A percentile compares a stretch with the other conserved stretches of the same genome.
These are phyloP conservation scores for Saccharomycopsis sp. DNA, from an alignment of 805 yeast species.

Conservation along the genomic window DNA sequence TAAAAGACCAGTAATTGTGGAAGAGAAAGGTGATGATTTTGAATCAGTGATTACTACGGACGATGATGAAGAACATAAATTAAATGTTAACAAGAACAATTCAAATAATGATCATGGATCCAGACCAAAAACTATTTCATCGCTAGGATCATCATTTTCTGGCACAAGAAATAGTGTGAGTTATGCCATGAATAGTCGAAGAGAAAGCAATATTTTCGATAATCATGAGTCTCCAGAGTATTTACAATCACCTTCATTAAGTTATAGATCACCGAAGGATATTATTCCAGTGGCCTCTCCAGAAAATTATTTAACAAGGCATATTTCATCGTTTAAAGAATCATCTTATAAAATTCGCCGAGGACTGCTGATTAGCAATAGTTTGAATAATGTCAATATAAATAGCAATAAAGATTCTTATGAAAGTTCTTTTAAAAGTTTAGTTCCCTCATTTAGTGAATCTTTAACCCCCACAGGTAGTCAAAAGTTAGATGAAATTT, in stretches of 20 bases:
- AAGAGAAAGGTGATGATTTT: slow-evolving; percentile 2
- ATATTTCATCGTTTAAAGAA: not conserved
- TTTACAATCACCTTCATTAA: too few species aligned
- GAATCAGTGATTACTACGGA: too few species aligned
- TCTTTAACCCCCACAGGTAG: slow-evolving; percentile 3
- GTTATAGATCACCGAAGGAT: slow-evolving; percentile 10
- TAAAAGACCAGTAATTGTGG: slow-evolving; percentile 1
- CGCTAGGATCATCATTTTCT: not conserved
- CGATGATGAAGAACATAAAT: not conserved
- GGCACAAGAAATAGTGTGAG: slow-evolving; percentile 14
- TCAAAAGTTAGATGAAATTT: slow-evolving; percentile 28
- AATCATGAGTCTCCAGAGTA: not conserved
- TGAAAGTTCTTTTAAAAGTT: slow-evolving; percentile 14
- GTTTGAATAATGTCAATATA: too few species aligned
- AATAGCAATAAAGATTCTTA: slow-evolving; percentile 17
- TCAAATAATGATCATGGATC: not conserved
- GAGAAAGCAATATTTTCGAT: too few species aligned
- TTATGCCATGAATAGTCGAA: too few species aligned
- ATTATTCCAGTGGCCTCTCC: too few species aligned
- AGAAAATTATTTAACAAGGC: too few species aligned
- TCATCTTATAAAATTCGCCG: slow-evolving; percentile 7
- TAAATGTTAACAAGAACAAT: not conserved
- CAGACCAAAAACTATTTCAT: too few species aligned
- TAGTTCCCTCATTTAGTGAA: not conserved
- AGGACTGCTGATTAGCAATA: too few species aligned